phyloP scores from a whole-genome alignment of 768 basidiomycete genomes.

The Lactarius psammicola region DNA sequence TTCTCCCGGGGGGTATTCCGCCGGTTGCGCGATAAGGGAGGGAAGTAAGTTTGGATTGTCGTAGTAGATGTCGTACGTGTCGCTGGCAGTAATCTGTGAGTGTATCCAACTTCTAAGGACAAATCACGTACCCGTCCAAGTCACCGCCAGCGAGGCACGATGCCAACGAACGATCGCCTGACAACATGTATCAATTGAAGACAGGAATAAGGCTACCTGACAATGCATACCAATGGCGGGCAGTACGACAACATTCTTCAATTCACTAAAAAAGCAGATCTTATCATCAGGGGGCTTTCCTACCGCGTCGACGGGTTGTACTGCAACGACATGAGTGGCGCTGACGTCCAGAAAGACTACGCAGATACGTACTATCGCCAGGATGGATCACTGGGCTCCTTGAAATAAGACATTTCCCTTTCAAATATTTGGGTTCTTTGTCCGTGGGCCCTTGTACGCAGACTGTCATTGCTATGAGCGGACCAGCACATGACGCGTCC shows the following conservation, averaged over 20 bases:
- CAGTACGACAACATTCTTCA: conserved; percentile 34
- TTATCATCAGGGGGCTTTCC: conserved; percentile 32
- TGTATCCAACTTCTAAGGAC: background rate
- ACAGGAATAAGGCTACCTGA: no score
- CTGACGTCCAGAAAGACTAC: background rate
- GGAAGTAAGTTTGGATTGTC: conserved; percentile 55
- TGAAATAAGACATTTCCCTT: conserved; percentile 29
- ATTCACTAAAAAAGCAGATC: conserved; percentile 26
- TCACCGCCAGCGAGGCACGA: conserved; percentile 75
- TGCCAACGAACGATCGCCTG: conserved; percentile 62
- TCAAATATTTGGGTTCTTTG: conserved; percentile 11
- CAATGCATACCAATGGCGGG: conserved; percentile 15
- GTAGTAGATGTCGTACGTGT: conserved; percentile 57
- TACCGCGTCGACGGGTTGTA: conserved; percentile 33
- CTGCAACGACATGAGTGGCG: conserved; percentile 6
- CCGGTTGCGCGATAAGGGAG: conserved; percentile 46
- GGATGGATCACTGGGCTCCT: conserved; percentile 38
- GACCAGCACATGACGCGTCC: no score
- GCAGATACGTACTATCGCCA: conserved; percentile 33
- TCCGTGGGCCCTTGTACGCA: conserved; percentile 26
- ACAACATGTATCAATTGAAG: background rate
- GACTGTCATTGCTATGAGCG: conserved; percentile 6
- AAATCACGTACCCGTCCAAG: conserved; percentile 60
- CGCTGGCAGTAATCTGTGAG: conserved; percentile 42
- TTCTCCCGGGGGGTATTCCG: conserved; percentile 46